Conservation (phyloP, 2,329 filamentous ascomycete species). For the Sodiomyces alkalinus region DNA sequence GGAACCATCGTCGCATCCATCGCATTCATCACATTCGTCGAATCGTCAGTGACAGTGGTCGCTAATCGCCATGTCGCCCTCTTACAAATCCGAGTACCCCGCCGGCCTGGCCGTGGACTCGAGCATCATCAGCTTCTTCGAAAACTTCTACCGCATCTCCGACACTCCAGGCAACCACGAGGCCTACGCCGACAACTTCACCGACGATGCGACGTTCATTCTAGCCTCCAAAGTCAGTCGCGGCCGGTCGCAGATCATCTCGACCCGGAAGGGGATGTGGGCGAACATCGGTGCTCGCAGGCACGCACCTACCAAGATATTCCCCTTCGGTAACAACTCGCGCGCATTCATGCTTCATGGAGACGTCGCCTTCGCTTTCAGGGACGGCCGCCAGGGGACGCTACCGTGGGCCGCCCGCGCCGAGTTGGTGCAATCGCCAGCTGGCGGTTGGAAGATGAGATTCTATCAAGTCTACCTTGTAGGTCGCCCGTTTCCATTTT, state of each 20-base stretch:
- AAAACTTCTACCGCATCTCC: conserved; percentile 15
- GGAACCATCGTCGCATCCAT: too few relatives aligned
- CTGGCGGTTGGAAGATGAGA: conserved; percentile 35
- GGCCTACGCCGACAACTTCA: conserved; percentile 14
- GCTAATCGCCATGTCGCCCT: conserved; percentile 2
- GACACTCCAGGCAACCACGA: conserved; percentile 13
- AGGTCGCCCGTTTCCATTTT: too few relatives aligned
- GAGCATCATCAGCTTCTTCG: conserved; percentile 13
- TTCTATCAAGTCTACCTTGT: conserved; percentile 39
- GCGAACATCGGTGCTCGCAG: conserved; percentile 12
- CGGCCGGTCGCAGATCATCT: conserved; percentile 12
- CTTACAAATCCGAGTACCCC: conserved; percentile 10
- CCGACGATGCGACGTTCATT: conserved; percentile 14
- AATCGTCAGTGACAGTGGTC: too few relatives aligned
- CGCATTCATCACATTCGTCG: too few relatives aligned
- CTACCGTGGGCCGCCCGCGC: conserved; percentile 41
- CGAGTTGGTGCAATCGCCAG: conserved; percentile 28
- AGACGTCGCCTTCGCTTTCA: conserved; percentile 12
- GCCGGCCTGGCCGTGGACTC: conserved; percentile 8
- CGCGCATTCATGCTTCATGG: conserved; percentile 19
- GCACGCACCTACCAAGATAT: conserved; percentile 15
- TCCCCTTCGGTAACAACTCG: conserved; percentile 12
- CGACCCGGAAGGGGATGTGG: conserved; percentile 16
- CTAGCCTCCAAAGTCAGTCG: conserved; percentile 12
- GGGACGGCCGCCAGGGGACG: conserved; percentile 12